Conservation (phyloP, 1,284 basidiomycete genomes). For the Ustilago sp. region DNA sequence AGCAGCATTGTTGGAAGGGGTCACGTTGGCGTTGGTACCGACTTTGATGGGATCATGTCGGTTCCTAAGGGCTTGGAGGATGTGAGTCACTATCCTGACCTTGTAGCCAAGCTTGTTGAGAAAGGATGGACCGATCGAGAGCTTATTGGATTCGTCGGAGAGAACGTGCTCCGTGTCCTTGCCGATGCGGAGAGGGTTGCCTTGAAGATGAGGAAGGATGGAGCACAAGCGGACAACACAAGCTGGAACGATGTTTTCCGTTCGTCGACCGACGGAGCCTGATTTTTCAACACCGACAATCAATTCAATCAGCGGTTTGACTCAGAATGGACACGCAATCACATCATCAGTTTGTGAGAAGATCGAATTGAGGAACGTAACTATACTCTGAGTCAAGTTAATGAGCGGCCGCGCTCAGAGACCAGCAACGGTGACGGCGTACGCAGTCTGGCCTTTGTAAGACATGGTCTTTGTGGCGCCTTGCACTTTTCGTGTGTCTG, state of each 20-base stretch:
- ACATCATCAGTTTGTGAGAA: background rate
- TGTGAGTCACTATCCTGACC: conserved; percentile 40
- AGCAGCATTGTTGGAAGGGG: conserved; percentile 29
- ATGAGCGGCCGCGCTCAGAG: conserved; percentile 8
- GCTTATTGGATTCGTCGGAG: conserved; percentile 35
- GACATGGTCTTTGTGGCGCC: conserved; percentile 27
- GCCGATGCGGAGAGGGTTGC: conserved; percentile 35
- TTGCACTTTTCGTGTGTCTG: conserved; percentile 62
- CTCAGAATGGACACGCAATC: too few species aligned
- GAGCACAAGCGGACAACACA: conserved; percentile 38
- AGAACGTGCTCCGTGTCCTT: conserved; percentile 45
- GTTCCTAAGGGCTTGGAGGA: conserved; percentile 39
- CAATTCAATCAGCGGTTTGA: too few species aligned
- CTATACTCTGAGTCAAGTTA: background rate
- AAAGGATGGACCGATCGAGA: conserved; percentile 44
- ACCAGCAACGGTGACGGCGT: conserved; percentile 38
- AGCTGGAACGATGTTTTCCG: conserved; percentile 41
- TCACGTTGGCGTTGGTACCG: conserved; percentile 47
- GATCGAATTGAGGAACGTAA: conserved; percentile 4
- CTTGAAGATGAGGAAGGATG: conserved; percentile 21
- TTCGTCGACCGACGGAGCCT: background rate
- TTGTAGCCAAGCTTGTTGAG: conserved; percentile 33
- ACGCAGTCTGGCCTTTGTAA: conserved; percentile 43
- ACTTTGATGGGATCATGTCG: conserved; percentile 50
- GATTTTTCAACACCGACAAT: too few species aligned